These are phyloP conservation scores for Mycena vulgaris DNA, from an alignment of 768 basidiomycete genomes.

Conservation along the genomic window DNA sequence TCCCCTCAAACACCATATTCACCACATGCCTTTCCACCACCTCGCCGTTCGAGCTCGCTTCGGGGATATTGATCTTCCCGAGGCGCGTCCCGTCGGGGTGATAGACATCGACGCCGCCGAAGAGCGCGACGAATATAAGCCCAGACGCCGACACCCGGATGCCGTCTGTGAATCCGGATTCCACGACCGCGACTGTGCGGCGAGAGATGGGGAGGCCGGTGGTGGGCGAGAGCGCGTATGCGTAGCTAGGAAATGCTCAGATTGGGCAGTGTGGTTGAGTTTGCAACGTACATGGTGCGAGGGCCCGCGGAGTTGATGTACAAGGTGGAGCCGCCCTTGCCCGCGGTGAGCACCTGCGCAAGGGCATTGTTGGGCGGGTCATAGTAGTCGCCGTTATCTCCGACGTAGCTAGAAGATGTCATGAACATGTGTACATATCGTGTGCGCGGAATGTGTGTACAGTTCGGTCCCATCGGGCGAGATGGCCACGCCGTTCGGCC, in stretches of 20 bases:
- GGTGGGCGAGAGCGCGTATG: slow-evolving; percentile 17
- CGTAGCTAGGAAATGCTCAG: slow-evolving; percentile 11
- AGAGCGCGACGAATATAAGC: slow-evolving; percentile 16
- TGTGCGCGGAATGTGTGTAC: not conserved
- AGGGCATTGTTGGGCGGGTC: not conserved
- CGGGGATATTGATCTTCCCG: slow-evolving; percentile 24
- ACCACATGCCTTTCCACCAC: slow-evolving; percentile 21
- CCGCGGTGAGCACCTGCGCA: slow-evolving; percentile 18
- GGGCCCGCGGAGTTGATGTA: slow-evolving; percentile 21
- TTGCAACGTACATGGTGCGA: slow-evolving; percentile 12
- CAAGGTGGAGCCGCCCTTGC: slow-evolving; percentile 1
- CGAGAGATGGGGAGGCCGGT: slow-evolving; percentile 21
- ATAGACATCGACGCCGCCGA: slow-evolving; percentile 26
- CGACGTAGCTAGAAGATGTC: slow-evolving; percentile 2
- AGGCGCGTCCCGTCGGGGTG: slow-evolving; percentile 24
- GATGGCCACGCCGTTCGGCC: slow-evolving; percentile 23
- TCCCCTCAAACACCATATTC: slow-evolving; percentile 23
- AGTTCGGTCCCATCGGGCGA: slow-evolving; percentile 28
- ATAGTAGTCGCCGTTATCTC: slow-evolving; percentile 23
- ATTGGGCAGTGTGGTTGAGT: no score
- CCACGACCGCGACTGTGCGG: slow-evolving; percentile 20
- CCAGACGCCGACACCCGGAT: slow-evolving; percentile 18
- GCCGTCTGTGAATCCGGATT: slow-evolving; percentile 13
- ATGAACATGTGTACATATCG: no score
- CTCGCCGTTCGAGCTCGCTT: slow-evolving; percentile 19